Percentiles rank a stretch among this genome's conserved stretches.
These are phyloP conservation scores for Mucor saturninus DNA, from an alignment of 371 early-diverging fungal species.

Conservation along the genomic window DNA sequence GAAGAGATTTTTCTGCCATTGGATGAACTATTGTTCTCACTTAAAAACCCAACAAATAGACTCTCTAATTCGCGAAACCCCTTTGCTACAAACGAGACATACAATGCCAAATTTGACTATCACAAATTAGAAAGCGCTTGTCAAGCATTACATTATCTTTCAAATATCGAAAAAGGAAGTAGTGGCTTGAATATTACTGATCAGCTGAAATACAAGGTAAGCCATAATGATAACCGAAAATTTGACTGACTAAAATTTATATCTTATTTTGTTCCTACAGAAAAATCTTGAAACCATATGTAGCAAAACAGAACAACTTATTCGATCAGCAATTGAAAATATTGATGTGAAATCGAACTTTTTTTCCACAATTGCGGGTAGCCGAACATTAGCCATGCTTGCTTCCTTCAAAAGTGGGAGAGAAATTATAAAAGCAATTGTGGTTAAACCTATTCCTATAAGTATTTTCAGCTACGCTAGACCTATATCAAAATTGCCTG, in stretches of 20 bases:
- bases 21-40: background rate
- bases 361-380: slow-evolving; percentile 20
- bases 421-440: slow-evolving; percentile 1
- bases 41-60: background rate
- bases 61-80: background rate
- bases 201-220: background rate
- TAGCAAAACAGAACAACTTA: background rate
- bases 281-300: background rate
- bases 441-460: slow-evolving; percentile 6
- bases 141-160: slow-evolving; percentile 15
- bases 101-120: slow-evolving; percentile 1
- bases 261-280: background rate
- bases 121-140: slow-evolving; percentile 19
- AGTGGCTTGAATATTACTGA: background rate
- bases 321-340: background rate
- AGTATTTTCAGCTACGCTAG: slow-evolving; percentile 14
- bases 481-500: background rate
- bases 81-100: background rate
- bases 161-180: background rate
- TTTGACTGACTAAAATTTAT: background rate
- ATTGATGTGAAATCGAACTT: background rate
- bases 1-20: slow-evolving; percentile 18
- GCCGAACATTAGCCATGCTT: slow-evolving; percentile 16
- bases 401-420: slow-evolving; percentile 13
- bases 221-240: no score